These are phyloP conservation scores for Quercus agrifolia DNA, from an alignment of 306 rosid genomes.

Conservation along the genomic window DNA sequence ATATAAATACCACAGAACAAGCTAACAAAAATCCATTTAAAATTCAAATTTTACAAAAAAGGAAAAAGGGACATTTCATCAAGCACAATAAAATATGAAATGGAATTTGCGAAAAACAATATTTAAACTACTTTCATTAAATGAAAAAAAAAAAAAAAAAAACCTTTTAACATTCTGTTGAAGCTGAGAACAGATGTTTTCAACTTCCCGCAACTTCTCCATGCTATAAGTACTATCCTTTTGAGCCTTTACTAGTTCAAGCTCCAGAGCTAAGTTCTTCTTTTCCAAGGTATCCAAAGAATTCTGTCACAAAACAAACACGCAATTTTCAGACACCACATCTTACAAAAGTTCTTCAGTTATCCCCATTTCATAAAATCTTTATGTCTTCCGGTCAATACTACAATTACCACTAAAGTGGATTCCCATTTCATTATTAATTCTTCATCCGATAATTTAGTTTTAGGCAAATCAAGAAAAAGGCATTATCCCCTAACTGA, in stretches of 20 bases:
- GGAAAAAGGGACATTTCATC: not conserved
- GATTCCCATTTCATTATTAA: not conserved
- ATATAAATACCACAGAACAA: not conserved
- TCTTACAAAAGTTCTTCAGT: not conserved
- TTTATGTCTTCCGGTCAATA: not conserved
- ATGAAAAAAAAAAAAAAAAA: not conserved
- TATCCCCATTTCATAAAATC: not conserved
- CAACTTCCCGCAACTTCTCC: conserved; percentile 65
- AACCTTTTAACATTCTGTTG: conserved; percentile 75
- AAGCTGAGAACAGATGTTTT: conserved; percentile 62
- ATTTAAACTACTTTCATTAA: not conserved
- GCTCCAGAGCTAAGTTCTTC: conserved; percentile 54
- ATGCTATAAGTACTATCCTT: conserved; percentile 41
- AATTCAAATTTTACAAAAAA: not conserved
- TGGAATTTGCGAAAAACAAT: not conserved
- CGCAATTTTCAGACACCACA: conserved; percentile 8
- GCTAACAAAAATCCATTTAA: not conserved
- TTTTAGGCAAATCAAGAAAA: not conserved
- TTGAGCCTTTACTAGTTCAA: conserved; percentile 53
- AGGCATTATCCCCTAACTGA: not conserved
- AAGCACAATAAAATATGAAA: not conserved
- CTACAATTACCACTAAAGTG: not conserved
- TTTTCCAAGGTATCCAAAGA: conserved; percentile 70
- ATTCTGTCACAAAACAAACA: conserved; percentile 39
- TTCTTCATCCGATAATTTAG: not conserved